Percentiles rank a stretch among this genome's conserved stretches.
Conservation (phyloP, 441 rosid genomes). For the Metrosideros polymorpha region DNA sequence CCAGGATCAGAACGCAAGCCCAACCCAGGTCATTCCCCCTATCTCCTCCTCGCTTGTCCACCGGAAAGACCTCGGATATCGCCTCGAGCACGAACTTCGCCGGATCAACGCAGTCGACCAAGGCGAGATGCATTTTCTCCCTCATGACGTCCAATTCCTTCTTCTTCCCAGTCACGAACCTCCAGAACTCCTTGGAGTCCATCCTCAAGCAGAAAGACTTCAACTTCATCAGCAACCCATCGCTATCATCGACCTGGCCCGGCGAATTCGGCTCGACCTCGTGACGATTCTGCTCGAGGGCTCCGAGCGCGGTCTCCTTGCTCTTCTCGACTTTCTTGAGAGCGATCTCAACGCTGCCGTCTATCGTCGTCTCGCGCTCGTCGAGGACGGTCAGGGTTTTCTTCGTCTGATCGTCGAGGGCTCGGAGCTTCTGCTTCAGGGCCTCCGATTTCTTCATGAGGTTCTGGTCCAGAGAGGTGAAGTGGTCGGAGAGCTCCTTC, state of each 20-base stretch:
- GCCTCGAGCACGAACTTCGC: slow-evolving; percentile 75
- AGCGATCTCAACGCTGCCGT: slow-evolving; percentile 74
- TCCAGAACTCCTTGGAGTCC: slow-evolving; percentile 79
- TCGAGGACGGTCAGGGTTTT: slow-evolving; percentile 61
- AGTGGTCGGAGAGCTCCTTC: slow-evolving; percentile 98
- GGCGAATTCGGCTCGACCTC: slow-evolving; percentile 3
- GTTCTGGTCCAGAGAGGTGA: slow-evolving; percentile 70
- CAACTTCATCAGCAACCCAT: slow-evolving; percentile 41
- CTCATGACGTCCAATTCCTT: slow-evolving; percentile 73
- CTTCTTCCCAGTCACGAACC: slow-evolving; percentile 59
- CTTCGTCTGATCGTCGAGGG: slow-evolving; percentile 64
- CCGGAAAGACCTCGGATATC: slow-evolving; percentile 90
- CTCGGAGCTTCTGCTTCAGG: slow-evolving; percentile 55
- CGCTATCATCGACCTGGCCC: slow-evolving; percentile 80
- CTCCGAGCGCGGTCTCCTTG: slow-evolving; percentile 34
- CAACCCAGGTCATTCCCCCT: slow-evolving; percentile 71
- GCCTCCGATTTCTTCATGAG: slow-evolving; percentile 74
- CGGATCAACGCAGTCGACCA: slow-evolving; percentile 83
- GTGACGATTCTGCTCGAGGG: slow-evolving; percentile 3
- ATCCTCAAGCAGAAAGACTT: slow-evolving; percentile 55
- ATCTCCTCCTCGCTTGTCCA: slow-evolving; percentile 49
- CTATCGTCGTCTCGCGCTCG: slow-evolving; percentile 80
- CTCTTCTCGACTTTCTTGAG: slow-evolving; percentile 49
- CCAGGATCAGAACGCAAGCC: slow-evolving; percentile 89
- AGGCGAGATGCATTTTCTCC: slow-evolving; percentile 52